A percentile compares a stretch with the other conserved stretches of the same genome.
Evolutionary conservation across 371 early-diverging fungal genomes (phyloP).

Genomic region (Apophysomyces ossiformis): DNA sequence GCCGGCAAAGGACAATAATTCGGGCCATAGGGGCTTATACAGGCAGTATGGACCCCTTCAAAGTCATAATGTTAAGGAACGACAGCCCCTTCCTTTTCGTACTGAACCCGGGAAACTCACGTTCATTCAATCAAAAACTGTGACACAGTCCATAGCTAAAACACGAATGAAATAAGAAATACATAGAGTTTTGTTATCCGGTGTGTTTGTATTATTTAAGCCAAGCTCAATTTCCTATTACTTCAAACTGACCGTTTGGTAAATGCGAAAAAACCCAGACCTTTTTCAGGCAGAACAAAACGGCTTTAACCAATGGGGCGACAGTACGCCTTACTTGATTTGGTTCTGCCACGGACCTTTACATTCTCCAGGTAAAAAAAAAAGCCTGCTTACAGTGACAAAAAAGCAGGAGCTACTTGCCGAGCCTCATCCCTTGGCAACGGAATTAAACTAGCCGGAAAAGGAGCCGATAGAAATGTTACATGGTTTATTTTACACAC

Average conservation of each 20-base stretch:
- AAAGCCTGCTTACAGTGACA: neutral
- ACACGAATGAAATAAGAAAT: no score
- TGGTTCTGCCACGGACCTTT: neutral
- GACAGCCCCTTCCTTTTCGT: no score
- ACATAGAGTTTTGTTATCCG: no score
- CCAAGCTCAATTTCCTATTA: no score
- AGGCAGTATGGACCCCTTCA: no score
- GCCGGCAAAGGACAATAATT: no score
- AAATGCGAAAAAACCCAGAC: neutral
- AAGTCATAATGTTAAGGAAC: no score
- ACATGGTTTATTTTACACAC: conserved; percentile 12
- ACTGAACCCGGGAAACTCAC: no score
- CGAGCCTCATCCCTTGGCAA: conserved; percentile 11
- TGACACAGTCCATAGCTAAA: no score
- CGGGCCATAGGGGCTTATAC: no score
- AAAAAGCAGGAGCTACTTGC: conserved; percentile 9
- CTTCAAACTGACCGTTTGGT: neutral
- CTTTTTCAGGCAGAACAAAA: neutral
- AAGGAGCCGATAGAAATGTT: conserved; percentile 9
- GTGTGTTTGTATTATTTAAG: no score
- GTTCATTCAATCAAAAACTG: no score
- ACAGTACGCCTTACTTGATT: neutral
- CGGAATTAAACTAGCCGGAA: conserved; percentile 3
- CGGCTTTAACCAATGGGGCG: neutral
- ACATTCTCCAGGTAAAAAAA: neutral